A percentile compares a stretch with the other conserved stretches of the same genome.
Conservation (phyloP, 2,329 filamentous ascomycete species). For the Sclerotinia sclerotiorum region DNA sequence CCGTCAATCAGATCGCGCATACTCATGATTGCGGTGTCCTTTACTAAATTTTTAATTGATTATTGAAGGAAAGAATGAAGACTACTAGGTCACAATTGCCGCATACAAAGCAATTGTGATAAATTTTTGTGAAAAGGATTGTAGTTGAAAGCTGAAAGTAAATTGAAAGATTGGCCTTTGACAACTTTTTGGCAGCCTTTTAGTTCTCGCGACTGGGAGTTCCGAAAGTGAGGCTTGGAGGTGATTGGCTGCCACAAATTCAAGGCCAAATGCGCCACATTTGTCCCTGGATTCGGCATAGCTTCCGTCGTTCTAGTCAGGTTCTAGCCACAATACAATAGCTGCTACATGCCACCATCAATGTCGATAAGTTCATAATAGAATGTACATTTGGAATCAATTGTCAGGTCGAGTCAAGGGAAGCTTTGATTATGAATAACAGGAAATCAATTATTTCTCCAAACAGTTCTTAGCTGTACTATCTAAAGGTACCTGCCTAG, state of each 20-base stretch:
- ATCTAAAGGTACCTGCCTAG: neutral
- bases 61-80: conserved; percentile 1
- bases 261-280: neutral
- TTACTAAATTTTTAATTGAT: conserved; percentile 12
- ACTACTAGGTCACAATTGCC: conserved; percentile 1
- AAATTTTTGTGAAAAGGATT: neutral
- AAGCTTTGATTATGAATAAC: neutral
- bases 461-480: neutral
- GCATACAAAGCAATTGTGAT: conserved; percentile 1
- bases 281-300: neutral
- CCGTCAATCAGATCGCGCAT: conserved; percentile 79
- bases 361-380: neutral
- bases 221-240: conserved; percentile 5
- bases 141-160: conserved; percentile 11
- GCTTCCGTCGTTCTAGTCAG: neutral
- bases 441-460: neutral
- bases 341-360: neutral
- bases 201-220: conserved; percentile 23
- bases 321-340: conserved; percentile 5
- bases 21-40: conserved; percentile 53
- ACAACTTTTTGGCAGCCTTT: conserved; percentile 23
- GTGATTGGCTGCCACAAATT: neutral
- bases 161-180: conserved; percentile 5
- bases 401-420: neutral
- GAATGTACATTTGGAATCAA: neutral